Conservation (phyloP, 2,329 filamentous ascomycete genomes). For the Xylaria sp. region DNA sequence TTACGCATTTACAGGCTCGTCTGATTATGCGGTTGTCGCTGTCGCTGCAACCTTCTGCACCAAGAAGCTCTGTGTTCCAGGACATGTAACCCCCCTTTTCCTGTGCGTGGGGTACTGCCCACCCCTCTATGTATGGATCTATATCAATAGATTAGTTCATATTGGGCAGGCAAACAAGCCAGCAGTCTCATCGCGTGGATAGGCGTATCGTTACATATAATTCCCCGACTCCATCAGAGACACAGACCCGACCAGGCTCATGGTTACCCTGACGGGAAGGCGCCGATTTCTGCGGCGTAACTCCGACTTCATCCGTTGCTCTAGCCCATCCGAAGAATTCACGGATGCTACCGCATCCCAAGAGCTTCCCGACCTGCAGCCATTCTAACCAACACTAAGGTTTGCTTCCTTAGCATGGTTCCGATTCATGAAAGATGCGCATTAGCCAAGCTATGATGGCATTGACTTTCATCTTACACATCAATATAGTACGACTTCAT, state of each 20-base stretch:
- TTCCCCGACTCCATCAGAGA: too few species aligned
- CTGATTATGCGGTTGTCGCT: not conserved
- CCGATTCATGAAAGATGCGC: too few species aligned
- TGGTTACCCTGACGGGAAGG: conserved; percentile 4
- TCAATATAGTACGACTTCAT: not conserved
- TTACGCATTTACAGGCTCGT: not conserved
- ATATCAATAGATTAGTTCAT: not conserved
- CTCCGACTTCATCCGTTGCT: conserved; percentile 11
- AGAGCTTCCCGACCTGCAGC: not conserved
- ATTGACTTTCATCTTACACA: not conserved
- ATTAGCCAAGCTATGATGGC: too few species aligned
- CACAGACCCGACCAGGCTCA: too few species aligned
- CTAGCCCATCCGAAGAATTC: not conserved
- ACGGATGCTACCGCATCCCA: not conserved
- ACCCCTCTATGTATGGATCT: not conserved
- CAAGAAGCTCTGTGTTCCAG: not conserved
- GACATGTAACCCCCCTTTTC: not conserved
- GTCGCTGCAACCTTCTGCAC: not conserved
- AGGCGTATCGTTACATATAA: not conserved
- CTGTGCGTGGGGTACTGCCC: not conserved
- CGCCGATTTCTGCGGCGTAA: conserved; percentile 13
- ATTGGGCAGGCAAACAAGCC: not conserved
- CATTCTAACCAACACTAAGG: not conserved
- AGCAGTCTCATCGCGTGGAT: not conserved
- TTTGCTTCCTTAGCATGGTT: not conserved